Percentiles rank a stretch among this genome's conserved stretches.
Conservation (phyloP, 2,329 filamentous ascomycete species). For the Epichloe typhina region DNA sequence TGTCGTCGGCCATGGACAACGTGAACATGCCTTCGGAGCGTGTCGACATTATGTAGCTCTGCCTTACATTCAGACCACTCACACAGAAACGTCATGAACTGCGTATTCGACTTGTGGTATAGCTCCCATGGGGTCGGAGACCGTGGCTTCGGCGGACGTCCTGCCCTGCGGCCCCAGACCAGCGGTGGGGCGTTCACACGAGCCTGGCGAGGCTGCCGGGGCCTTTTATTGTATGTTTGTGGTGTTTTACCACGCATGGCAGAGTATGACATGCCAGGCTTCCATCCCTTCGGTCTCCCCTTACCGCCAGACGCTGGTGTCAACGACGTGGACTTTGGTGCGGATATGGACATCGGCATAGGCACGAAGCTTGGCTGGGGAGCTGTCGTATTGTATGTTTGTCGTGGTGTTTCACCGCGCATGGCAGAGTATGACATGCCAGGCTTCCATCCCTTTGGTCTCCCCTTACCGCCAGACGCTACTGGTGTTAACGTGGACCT, state of each 20-base stretch:
- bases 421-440: constrained; percentile 17
- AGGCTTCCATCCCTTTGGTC: constrained; percentile 33
- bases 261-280: constrained; percentile 18
- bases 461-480: constrained; percentile 17
- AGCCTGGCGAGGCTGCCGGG: constrained; percentile 8
- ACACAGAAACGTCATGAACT: constrained; percentile 41
- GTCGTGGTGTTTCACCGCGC: constrained; percentile 6
- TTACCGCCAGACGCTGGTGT: constrained; percentile 1
- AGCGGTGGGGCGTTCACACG: constrained; percentile 15
- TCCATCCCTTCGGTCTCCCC: constrained; percentile 37
- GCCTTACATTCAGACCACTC: constrained; percentile 47
- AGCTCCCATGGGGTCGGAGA: constrained; percentile 26
- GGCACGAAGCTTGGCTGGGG: too few relatives aligned
- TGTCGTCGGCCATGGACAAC: constrained; percentile 29
- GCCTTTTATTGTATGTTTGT: constrained; percentile 2
- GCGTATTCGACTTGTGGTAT: constrained; percentile 28
- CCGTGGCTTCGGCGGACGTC: constrained; percentile 27
- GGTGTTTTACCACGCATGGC: constrained; percentile 9
- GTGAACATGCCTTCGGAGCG: constrained; percentile 39
- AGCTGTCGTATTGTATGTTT: background rate
- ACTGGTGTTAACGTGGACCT: background rate
- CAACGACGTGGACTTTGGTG: too few relatives aligned
- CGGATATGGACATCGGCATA: background rate
- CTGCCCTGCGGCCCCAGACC: constrained; percentile 24
- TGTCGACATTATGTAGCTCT: constrained; percentile 49